Evolutionary conservation across 1,284 basidiomycete species (phyloP), one percentile per base, ranked within the genome.

Genomic region (Fomitopsis betulina): DNA sequence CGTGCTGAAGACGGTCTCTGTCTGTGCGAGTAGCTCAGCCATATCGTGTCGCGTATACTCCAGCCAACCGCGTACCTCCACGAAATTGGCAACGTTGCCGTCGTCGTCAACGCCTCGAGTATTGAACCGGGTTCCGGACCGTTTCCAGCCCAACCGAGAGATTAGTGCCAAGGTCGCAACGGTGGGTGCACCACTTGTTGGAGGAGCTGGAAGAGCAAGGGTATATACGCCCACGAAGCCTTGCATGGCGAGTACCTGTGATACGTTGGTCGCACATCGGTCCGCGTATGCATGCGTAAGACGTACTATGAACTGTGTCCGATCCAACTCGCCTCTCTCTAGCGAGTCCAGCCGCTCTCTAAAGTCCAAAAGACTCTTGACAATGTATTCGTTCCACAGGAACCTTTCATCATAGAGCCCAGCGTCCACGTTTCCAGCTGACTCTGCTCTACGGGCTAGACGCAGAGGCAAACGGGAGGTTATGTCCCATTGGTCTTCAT

Each of bases 101-200:
- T 98, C 94, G 71, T 99, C 97, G 70, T 99, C 97, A 23, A 99
- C 91, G 0, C 97, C 97, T 58, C 97, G 85, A 3, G 96, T 96
- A 69, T 98, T 96, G 78, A 98, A 99, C 33, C 97, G 86, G 19
- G 97, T 98, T 2, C 97, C 97, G 19, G 97, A 96, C 61, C 96
- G 83, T 73, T 95, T 96, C 87, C 93, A 96, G 35, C 95, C 91
- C 8, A 99, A 79, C 27, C 96, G 81, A 9, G 91, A 94, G 56
- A 97, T 89, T 58, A 98, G 74, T 2, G 88, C 86, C 17, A 96
- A 73, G 1, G 88, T 88, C 12, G 85, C 87, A 58, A 89, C 74
- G 42, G 79, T 78, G 17, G 86, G 88, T 47, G 79, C 70, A 9
- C 86, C 89, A 68, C 86, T 81, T 25, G 83, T 86, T 50, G 87